Conservation (phyloP, 78 protist species). For the Cyanophora paradoxa region DNA sequence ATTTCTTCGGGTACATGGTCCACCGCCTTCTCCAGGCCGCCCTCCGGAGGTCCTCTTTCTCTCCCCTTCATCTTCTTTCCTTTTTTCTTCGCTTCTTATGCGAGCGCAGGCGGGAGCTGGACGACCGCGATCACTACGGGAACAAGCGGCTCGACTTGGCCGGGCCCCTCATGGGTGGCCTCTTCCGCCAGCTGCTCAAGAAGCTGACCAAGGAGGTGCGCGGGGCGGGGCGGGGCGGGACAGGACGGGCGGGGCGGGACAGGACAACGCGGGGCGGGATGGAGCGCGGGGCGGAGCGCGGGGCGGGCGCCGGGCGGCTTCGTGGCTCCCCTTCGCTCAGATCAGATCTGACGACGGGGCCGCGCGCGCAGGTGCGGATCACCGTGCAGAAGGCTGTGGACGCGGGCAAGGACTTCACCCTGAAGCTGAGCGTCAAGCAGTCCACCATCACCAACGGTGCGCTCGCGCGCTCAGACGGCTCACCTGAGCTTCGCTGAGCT, state of each 20-base stretch:
- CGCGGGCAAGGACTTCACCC: slow-evolving; percentile 44
- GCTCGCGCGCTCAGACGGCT: background rate
- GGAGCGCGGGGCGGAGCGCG: no score
- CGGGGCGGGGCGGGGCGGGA: no score
- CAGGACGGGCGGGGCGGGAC: no score
- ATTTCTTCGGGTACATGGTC: slow-evolving; percentile 93
- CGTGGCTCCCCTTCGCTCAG: no score
- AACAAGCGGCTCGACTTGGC: slow-evolving; percentile 96
- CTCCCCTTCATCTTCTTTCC: background rate
- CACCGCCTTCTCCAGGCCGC: slow-evolving; percentile 79
- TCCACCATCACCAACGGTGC: slow-evolving; percentile 72
- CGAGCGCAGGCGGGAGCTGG: slow-evolving; percentile 5
- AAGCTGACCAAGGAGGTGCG: slow-evolving; percentile 45
- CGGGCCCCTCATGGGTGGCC: slow-evolving; percentile 84
- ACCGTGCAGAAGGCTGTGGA: slow-evolving; percentile 13
- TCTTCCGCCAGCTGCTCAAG: slow-evolving; percentile 79
- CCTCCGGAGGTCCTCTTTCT: slow-evolving; percentile 19
- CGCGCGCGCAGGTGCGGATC: background rate
- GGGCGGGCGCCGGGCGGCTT: no score
- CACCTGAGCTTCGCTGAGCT: background rate
- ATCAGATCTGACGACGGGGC: no score
- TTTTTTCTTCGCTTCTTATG: background rate
- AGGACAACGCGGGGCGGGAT: no score
- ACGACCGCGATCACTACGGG: slow-evolving; percentile 94
- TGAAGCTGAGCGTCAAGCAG: slow-evolving; percentile 44